A percentile compares a stretch with the other conserved stretches of the same genome.
phyloP scores from a whole-genome alignment of 1,139 yeast species.

The Torulaspora pretoriensis region DNA sequence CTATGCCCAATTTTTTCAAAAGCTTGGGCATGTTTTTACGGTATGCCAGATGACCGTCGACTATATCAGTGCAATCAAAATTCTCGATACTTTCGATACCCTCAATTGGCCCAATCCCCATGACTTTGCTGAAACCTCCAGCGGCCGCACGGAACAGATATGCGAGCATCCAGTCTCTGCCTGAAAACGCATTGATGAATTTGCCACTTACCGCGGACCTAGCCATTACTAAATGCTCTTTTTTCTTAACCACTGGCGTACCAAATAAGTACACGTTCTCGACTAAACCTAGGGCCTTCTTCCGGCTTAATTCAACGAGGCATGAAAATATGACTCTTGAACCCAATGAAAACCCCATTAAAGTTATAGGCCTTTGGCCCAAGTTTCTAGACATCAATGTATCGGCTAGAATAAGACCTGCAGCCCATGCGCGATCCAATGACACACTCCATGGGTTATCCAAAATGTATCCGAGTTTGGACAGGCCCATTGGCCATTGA shows the following conservation, averaged over 20 bases:
- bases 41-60: slow-evolving; percentile 96
- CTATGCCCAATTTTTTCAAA: slow-evolving; percentile 66
- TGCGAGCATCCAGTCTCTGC: slow-evolving; percentile 95
- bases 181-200: slow-evolving; percentile 85
- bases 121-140: slow-evolving; percentile 87
- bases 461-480: slow-evolving; percentile 81
- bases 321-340: slow-evolving; percentile 92
- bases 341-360: slow-evolving; percentile 92
- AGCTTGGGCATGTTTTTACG: slow-evolving; percentile 88
- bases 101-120: slow-evolving; percentile 79
- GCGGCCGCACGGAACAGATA: slow-evolving; percentile 92
- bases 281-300: slow-evolving; percentile 82
- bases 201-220: slow-evolving; percentile 86
- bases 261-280: slow-evolving; percentile 90
- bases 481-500: slow-evolving; percentile 86
- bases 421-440: slow-evolving; percentile 94
- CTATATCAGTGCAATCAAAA: slow-evolving; percentile 77
- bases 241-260: slow-evolving; percentile 76
- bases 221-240: slow-evolving; percentile 73
- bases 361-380: slow-evolving; percentile 88
- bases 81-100: slow-evolving; percentile 67
- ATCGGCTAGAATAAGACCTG: slow-evolving; percentile 89
- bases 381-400: slow-evolving; percentile 79
- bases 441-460: slow-evolving; percentile 99
- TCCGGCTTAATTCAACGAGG: slow-evolving; percentile 74